Evolutionary conservation across 768 basidiomycete species (phyloP).

Genomic region (Phanerodontia chrysosporium): DNA sequence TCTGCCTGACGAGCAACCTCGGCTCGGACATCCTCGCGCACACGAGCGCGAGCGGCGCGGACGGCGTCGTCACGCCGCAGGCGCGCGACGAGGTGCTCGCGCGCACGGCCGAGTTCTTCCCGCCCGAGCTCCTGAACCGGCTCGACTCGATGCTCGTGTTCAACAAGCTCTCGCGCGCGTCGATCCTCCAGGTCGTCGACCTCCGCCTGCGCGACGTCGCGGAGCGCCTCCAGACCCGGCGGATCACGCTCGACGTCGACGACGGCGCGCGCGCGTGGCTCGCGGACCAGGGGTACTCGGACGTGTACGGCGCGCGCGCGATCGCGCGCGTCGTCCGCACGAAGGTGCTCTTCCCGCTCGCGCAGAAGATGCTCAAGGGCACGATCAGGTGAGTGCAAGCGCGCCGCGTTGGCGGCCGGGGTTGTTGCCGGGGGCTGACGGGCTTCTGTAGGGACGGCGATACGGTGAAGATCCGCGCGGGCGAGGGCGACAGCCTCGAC

Average conservation of each 20-base stretch:
- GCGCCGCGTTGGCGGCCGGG: no score
- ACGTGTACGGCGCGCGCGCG: constrained; percentile 82
- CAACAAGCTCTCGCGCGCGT: constrained; percentile 76
- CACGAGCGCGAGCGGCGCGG: constrained; percentile 50
- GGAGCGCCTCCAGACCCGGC: constrained; percentile 53
- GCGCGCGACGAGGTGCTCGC: constrained; percentile 68
- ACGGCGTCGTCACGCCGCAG: constrained; percentile 60
- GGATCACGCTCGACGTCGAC: constrained; percentile 72
- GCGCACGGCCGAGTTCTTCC: constrained; percentile 76
- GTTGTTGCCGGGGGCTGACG: no score
- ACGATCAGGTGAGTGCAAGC: constrained; percentile 51
- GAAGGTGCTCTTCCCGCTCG: constrained; percentile 78
- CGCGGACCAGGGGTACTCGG: constrained; percentile 74
- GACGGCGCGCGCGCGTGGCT: constrained; percentile 62
- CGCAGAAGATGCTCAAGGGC: constrained; percentile 74
- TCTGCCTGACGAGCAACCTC: constrained; percentile 86
- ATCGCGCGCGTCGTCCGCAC: constrained; percentile 84
- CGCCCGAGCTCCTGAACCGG: constrained; percentile 87
- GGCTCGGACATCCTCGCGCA: constrained; percentile 77
- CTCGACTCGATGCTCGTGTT: constrained; percentile 86
- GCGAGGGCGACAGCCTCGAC: constrained; percentile 30
- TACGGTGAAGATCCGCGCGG: constrained; percentile 31
- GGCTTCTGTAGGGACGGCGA: no score
- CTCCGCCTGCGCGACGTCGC: constrained; percentile 75
- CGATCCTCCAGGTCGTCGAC: constrained; percentile 75